These are phyloP conservation scores for Erodium texanum DNA, from an alignment of 441 rosid species.

Conservation along the genomic window DNA sequence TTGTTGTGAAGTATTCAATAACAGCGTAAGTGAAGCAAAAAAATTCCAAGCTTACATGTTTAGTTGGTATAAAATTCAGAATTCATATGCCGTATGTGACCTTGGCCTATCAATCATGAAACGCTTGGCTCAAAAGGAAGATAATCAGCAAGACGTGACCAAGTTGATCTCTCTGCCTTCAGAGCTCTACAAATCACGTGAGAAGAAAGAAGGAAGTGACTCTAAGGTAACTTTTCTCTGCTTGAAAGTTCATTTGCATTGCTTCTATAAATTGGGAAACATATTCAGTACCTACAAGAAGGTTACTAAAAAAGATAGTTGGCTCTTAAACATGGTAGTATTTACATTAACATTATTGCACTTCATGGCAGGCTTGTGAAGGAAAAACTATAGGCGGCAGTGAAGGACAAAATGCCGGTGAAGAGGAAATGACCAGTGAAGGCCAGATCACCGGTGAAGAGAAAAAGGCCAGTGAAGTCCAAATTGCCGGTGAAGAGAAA, in stretches of 20 bases:
- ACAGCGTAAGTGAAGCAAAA: not conserved
- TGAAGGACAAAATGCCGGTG: not conserved
- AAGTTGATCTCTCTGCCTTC: constrained; percentile 54
- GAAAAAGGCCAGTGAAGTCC: not conserved
- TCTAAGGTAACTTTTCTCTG: constrained; percentile 41
- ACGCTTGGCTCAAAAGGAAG: constrained; percentile 47
- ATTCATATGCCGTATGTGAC: constrained; percentile 83
- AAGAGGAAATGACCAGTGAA: not conserved
- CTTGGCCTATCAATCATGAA: constrained; percentile 71
- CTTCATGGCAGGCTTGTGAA: not conserved
- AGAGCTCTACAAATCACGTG: constrained; percentile 53
- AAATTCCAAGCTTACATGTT: constrained; percentile 16
- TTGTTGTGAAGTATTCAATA: not conserved
- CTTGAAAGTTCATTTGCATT: not conserved
- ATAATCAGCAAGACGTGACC: constrained; percentile 31
- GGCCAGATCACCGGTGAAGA: constrained; percentile 23
- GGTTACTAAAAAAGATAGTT: not conserved
- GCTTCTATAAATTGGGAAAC: not conserved
- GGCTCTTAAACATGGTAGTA: not conserved
- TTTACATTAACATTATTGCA: constrained; percentile 5
- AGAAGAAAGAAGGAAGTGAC: constrained; percentile 48
- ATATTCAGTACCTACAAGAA: not conserved
- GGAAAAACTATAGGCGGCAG: not conserved
- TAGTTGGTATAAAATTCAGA: constrained; percentile 42
- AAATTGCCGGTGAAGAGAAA: not conserved